Base-by-base conservation (phyloP, 2,329 filamentous ascomycete genomes). In the Macrophomina phaseolina region DNA sequence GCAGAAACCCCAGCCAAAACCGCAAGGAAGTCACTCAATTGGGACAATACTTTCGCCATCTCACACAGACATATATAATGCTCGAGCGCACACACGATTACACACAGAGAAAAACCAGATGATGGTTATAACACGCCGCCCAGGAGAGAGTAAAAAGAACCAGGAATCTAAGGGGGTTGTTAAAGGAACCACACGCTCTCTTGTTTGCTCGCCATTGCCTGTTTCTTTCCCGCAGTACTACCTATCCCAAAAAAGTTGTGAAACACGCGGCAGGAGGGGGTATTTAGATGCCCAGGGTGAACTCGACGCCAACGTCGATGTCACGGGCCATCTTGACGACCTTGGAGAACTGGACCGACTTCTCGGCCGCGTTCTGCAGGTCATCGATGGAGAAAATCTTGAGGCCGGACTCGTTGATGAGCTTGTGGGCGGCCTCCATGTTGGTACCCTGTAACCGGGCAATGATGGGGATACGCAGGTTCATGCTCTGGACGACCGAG, bases 381-480 rank as follows among this genome's bases (percentile, higher is more conserved):
- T 99, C 95, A 79, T 98, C 94, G 70, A 99, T 98, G 76, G 92
- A 96, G 88, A 99, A 99, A 83, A 99, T 99, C 90, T 99, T 99
- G 77, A 99, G 89, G 75, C 95, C 94, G 65, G 94, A 96, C 80
- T 99, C 93, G 86, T 95, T 97, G 85, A 99, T 93, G 78, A 91
- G 80, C 79, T 95, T 89, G 82, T 95, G 93, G 70, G 95, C 95
- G 81, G 90, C 86, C 83, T 97, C 94, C 87, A 97, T 93, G 86
- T 99, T 99, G 81, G 95, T 99, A 75, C 95, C 95, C 85, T 99
- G 95, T 79, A 99, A 88, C 84, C 95, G 90, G 72, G 94, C 94
- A 79, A 99, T 94, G 81, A 99, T 96, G 75, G 95, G 95, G 72
- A 95, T 95, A 83, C 95, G 91, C 76, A 99, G 89, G 86, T 97